Evolutionary conservation across 177 flowering plant species (phyloP), one percentile per base, ranked within the genome.

Genomic region (Vitis hybrid): DNA sequence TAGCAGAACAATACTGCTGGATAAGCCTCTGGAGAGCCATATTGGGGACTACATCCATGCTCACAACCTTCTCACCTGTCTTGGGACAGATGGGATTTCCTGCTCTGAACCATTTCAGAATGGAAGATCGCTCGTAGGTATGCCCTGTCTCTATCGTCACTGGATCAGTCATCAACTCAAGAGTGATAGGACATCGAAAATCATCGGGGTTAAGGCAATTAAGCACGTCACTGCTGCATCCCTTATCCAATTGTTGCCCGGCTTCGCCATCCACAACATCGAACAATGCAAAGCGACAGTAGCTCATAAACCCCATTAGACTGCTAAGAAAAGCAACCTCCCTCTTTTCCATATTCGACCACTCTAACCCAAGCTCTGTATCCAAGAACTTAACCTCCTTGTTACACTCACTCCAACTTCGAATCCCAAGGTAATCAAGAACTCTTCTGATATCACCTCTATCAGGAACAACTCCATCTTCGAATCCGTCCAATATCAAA

Each of bases 161-260:
- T 1, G 89, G 91, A 66, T 88, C 88, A 2, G 15, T 13, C 91
- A 88, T 88, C 30, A 81, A 50, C 69, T 87, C 89, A 6, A 86
- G 78, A 1, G 89, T 76, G 11, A 87, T 85, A 12, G 91, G 89
- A 48, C 89, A 86, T 60, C 79, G 75, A 46, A 88, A 73, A 76
- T 83, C 87, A 61, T 84, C 84, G 0, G 69, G 58, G 57, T 78
- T 84, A 19, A 80, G 21, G 51, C 64, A 65, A 1, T 21, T 60
- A 55, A 76, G 32, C 18, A 56, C 2, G n/a, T 50, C 71, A 11
- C 6, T 56, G 40, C 54, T n/a, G 35, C 52, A 46, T 4, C 56
- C 16, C n/a, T 7, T 15, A 1, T 54, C 63, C 27, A 35, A 11
- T 49, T 64, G 73, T 58, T 59, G 68, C 59, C 15, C 50, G 4